phyloP scores from a whole-genome alignment of 2,329 filamentous ascomycete species.

The Exophiala phaeomuriformis region DNA sequence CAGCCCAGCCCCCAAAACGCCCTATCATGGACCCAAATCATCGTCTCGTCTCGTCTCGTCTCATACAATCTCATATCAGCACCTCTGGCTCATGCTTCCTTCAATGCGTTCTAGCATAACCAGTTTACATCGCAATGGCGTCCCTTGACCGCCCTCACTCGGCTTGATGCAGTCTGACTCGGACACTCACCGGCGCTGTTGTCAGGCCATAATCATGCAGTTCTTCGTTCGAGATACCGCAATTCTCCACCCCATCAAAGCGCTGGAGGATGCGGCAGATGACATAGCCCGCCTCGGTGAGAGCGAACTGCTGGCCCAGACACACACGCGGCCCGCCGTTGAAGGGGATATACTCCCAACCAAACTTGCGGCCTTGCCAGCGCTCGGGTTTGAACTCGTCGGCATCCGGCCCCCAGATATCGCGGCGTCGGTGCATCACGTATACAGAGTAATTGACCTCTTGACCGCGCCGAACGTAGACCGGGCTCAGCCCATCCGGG shows the following conservation, averaged over 20 bases:
- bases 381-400: slow-evolving; percentile 58
- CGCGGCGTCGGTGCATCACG: slow-evolving; percentile 63
- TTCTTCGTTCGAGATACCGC: not conserved
- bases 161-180: not conserved
- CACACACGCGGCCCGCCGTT: slow-evolving; percentile 29
- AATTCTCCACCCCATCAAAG: slow-evolving; percentile 53
- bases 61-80: no score
- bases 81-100: no score
- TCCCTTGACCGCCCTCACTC: no score
- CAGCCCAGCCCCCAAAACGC: no score
- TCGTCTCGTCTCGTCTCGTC: no score
- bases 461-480: slow-evolving; percentile 47
- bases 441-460: slow-evolving; percentile 60
- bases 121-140: no score
- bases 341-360: slow-evolving; percentile 43
- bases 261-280: slow-evolving; percentile 27
- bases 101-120: no score
- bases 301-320: slow-evolving; percentile 29
- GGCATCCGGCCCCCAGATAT: slow-evolving; percentile 43
- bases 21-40: no score
- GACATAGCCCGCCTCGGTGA: slow-evolving; percentile 27
- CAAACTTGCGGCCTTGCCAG: slow-evolving; percentile 66
- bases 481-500: slow-evolving; percentile 38
- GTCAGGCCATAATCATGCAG: slow-evolving; percentile 16
- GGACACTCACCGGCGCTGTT: slow-evolving; percentile 5